Percentiles rank a stretch among this genome's conserved stretches.
phyloP scores from a whole-genome alignment of 768 basidiomycete genomes.

The Lactarius evosmus region DNA sequence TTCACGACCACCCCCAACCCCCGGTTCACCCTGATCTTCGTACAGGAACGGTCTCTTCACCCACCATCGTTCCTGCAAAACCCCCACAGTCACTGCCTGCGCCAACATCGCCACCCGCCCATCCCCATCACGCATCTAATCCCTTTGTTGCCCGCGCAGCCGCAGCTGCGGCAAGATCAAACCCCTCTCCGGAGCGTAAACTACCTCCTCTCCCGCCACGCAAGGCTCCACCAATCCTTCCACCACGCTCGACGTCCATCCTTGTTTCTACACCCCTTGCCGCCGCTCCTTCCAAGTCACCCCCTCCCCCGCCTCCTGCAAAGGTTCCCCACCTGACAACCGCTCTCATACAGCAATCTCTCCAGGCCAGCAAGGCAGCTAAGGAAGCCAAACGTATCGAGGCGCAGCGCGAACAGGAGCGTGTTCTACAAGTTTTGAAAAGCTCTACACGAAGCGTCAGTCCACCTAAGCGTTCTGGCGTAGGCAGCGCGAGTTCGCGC shows the following conservation, averaged over 20 bases:
- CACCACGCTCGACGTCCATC: slow-evolving; percentile 28
- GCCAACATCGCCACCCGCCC: slow-evolving; percentile 3
- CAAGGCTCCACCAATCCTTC: slow-evolving; percentile 25
- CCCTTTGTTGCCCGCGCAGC: slow-evolving; percentile 26
- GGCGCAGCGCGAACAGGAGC: slow-evolving; percentile 62
- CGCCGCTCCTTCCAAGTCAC: slow-evolving; percentile 25
- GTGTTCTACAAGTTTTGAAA: slow-evolving; percentile 69
- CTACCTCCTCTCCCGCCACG: slow-evolving; percentile 24
- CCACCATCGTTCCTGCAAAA: slow-evolving; percentile 19
- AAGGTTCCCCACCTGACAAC: slow-evolving; percentile 51
- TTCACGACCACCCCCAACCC: slow-evolving; percentile 21
- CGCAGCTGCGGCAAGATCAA: not conserved
- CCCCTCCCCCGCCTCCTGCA: slow-evolving; percentile 27
- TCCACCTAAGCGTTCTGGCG: slow-evolving; percentile 12
- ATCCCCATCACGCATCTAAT: slow-evolving; percentile 26
- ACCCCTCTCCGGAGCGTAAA: slow-evolving; percentile 24
- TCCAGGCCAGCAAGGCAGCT: slow-evolving; percentile 70
- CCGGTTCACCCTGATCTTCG: slow-evolving; percentile 26
- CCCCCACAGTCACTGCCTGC: not conserved
- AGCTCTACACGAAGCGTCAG: slow-evolving; percentile 42
- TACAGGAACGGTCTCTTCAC: slow-evolving; percentile 18
- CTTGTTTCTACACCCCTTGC: slow-evolving; percentile 20
- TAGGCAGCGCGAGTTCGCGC: slow-evolving; percentile 17
- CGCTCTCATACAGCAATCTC: slow-evolving; percentile 65
- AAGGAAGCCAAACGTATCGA: slow-evolving; percentile 69